Evolutionary conservation across 2,329 filamentous ascomycete species (phyloP), one percentile per base, ranked within the genome.

Genomic region (Nemania bipapillata): DNA sequence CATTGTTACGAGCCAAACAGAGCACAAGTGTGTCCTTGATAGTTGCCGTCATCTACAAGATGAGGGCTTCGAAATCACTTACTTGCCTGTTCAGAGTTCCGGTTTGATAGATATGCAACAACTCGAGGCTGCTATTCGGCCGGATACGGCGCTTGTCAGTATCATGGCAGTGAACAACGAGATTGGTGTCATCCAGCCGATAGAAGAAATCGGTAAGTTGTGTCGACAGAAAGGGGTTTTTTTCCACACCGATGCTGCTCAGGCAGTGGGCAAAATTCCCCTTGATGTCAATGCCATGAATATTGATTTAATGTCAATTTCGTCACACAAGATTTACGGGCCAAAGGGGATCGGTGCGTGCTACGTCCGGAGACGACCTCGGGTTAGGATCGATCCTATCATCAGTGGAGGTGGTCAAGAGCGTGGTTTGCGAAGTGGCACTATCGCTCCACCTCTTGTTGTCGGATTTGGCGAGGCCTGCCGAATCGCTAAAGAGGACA

Each of bases 121-220:
- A 74, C 87, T 99, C 32, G 92, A 96, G 82, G 92, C 90, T 24
- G 93, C 95, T 26, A 96, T 99, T 70, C 89, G 92, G 69, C 94
- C 94, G 0, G 94, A 98, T 69, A 99, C 96, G 15, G 90, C 89
- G 50, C 84, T 99, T 32, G 94, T 98, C 81, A 97, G 94, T 78
- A 92, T 99, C 81, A 99, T 99, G 96, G 90, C 96, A 0, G 96
- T 99, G 77, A 99, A 99, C 85, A 99, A 99, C 81, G 96, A 99
- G 83, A 98, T 99, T 76, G 96, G 96, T 77, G 96, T 99, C n/a
- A 96, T 99, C 66, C 96, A 99, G 81, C 96, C 96, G 0, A 83
- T 99, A 66, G 92, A 93, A 75, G 89, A 97, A 83, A 99, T 99
- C 79, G 96, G 96, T 77, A 92, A 91, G 81, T 85, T 99, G 15